These are phyloP conservation scores for Fusarium irregulare DNA, from an alignment of 2,329 filamentous ascomycete species.

Conservation along the genomic window DNA sequence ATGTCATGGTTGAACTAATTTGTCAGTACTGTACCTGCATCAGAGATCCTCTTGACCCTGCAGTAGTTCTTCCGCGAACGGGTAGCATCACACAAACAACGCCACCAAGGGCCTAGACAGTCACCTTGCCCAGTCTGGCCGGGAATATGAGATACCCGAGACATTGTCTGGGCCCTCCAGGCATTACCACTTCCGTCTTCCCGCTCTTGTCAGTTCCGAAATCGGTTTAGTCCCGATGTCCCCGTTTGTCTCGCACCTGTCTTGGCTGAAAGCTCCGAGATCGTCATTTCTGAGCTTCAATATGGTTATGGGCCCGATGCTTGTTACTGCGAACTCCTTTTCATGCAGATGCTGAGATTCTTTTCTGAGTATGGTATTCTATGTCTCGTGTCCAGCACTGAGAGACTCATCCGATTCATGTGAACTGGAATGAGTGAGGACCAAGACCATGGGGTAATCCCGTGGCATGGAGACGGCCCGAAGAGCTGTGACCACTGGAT, in stretches of 20 bases:
- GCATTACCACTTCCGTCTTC: conserved; percentile 9
- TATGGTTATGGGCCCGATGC: rapidly evolving
- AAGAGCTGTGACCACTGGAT: not conserved
- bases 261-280: not conserved
- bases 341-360: not conserved
- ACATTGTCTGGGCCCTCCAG: conserved; percentile 1
- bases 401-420: not conserved
- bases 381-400: too few species aligned
- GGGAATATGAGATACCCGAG: not conserved
- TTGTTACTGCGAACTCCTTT: rapidly evolving
- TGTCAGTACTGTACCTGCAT: not conserved
- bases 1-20: not conserved
- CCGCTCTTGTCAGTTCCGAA: not conserved
- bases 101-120: not conserved
- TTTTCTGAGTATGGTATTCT: too few species aligned
- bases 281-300: not conserved
- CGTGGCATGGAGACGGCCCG: not conserved
- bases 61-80: not conserved
- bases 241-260: not conserved
- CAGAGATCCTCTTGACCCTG: not conserved
- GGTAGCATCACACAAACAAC: not conserved
- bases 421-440: not conserved
- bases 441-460: not conserved
- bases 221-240: not conserved
- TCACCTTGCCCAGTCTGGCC: not conserved